Conservation (phyloP, 176 grass and related monocot genomes). For the Saccharum officinarum region DNA sequence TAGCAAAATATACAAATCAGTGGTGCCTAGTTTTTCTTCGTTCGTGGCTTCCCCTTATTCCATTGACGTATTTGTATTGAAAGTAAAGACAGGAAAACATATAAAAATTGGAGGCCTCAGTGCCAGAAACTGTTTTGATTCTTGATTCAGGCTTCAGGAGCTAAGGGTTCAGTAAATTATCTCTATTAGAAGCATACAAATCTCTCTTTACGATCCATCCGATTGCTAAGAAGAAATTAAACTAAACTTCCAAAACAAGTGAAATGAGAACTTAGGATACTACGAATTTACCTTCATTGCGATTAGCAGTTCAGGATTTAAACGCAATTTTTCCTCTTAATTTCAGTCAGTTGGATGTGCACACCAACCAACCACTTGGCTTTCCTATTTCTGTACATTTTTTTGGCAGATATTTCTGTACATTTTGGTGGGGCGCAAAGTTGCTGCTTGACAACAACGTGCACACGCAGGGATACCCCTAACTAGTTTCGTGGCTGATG, state of each 20-base stretch:
- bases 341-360: constrained; percentile 15
- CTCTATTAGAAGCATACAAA: background rate
- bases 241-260: background rate
- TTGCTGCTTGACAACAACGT: constrained; percentile 27
- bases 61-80: background rate
- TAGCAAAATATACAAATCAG: background rate
- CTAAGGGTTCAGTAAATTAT: background rate
- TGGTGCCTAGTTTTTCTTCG: background rate
- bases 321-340: background rate
- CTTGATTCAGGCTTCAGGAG: background rate
- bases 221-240: background rate
- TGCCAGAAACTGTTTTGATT: background rate
- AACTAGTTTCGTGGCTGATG: constrained; percentile 15
- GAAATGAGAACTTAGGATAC: background rate
- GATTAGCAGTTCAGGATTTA: background rate
- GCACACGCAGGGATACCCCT: background rate
- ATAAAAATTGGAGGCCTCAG: background rate
- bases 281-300: background rate
- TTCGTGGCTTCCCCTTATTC: background rate
- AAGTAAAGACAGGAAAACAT: background rate
- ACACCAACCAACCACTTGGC: background rate
- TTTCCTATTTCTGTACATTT: background rate
- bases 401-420: background rate
- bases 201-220: background rate
- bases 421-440: constrained; percentile 29